Base-by-base conservation (phyloP, 2,329 filamentous ascomycete species). In the Paraconiothyrium brasiliense region DNA sequence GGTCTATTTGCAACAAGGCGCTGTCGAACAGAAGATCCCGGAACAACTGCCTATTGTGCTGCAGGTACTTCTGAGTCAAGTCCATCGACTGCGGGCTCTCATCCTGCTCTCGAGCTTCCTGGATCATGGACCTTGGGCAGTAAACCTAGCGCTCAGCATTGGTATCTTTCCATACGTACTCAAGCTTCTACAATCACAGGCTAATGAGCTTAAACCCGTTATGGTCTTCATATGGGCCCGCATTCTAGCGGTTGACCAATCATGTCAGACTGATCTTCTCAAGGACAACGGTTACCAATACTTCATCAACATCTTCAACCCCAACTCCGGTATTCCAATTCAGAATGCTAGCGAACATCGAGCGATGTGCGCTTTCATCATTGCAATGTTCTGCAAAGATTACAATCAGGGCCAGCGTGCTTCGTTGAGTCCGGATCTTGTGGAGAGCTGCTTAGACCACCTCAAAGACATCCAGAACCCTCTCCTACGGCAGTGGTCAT, bases 211-310 rank as follows among this genome's bases (percentile, higher is more conserved):
- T 64, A 98, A 98, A 75, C 94, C 95, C 0, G 94, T 98, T 62
- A 98, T 99, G 95, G 94, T 99, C 5, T 99, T 98, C 78, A 99
- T 99, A 65, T 99, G 95, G 95, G 94, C 95, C 6, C 88, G 95
- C 52, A 93, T 99, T 47, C 87, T 99, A 66, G 95, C 95, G 8
- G 95, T 99, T 6, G 95, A 99, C 74, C 90, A 95, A 62, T 92
- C 92, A 1, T 97, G 95, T 73, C 95, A 99, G 78, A 89, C 90
- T 64, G 95, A 99, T 77, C 84, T 99, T 13, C 88, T 98, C 70
- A 98, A 98, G 79, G 95, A 99, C 75, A 97, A 94, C 71, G 95
- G 95, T 7, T 98, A 97, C 74, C 92, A 93, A 72, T 99, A 99
- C 80, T 99, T 99, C 77, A 93, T 95, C 56, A 90, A 90, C 64